Conservation (phyloP, 148 eudicot species). For the Camellia granthamiana region DNA sequence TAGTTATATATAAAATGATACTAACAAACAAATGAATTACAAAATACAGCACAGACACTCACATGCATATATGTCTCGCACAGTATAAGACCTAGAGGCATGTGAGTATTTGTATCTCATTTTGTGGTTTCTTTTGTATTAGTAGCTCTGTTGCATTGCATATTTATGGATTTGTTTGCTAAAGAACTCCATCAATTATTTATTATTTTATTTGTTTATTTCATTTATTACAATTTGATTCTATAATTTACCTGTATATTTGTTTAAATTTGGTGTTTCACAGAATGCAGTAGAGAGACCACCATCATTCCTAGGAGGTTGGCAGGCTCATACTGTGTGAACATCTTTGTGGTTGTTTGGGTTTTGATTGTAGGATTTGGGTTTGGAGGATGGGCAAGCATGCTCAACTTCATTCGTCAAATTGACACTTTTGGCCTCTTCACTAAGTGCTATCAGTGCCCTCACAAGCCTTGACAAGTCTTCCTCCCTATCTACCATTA, state of each 20-base stretch:
- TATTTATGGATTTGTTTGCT: too few relatives aligned
- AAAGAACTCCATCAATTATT: too few relatives aligned
- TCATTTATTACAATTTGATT: too few relatives aligned
- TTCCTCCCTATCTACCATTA: not conserved
- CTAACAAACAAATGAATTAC: too few relatives aligned
- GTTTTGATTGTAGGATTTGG: slow-evolving; percentile 79
- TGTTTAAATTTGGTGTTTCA: not conserved
- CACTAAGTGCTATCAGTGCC: slow-evolving; percentile 88
- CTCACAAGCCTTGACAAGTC: slow-evolving; percentile 41
- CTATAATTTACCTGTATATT: not conserved
- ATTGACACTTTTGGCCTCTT: slow-evolving; percentile 74
- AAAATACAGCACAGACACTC: too few relatives aligned
- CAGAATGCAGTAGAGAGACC: slow-evolving; percentile 86
- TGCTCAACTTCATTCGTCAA: slow-evolving; percentile 69
- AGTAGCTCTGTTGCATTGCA: too few relatives aligned
- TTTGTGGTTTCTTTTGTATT: too few relatives aligned
- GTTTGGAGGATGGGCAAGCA: slow-evolving; percentile 92
- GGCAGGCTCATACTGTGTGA: slow-evolving; percentile 59
- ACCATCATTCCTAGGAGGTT: slow-evolving; percentile 64
- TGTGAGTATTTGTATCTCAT: too few relatives aligned
- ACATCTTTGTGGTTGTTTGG: slow-evolving; percentile 76
- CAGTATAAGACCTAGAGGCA: too few relatives aligned
- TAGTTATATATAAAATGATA: too few relatives aligned
- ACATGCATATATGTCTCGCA: too few relatives aligned
- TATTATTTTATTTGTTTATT: too few relatives aligned